Percentiles rank a stretch among this genome's conserved stretches.
These are phyloP conservation scores for Irpex lacteus DNA, from an alignment of 1,284 basidiomycete species.

Conservation along the genomic window DNA sequence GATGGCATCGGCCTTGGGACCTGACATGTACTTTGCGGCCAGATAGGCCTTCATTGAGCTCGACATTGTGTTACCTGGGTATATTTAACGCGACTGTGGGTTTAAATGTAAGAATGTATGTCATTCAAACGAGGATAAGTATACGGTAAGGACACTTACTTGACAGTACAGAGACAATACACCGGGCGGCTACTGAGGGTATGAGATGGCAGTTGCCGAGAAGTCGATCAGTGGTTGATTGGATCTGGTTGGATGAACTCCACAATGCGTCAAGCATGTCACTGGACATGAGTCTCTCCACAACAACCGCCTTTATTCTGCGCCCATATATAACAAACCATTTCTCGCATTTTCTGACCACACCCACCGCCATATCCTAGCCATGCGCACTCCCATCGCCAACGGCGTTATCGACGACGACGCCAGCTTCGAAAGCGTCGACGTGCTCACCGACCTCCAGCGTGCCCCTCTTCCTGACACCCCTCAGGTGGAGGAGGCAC, in stretches of 20 bases:
- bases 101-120: not conserved
- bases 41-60: slow-evolving; percentile 67
- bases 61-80: slow-evolving; percentile 11
- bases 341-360: not conserved
- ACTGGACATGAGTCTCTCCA: too few relatives aligned
- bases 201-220: not conserved
- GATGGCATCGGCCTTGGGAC: slow-evolving; percentile 95
- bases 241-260: not conserved
- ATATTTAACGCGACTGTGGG: not conserved
- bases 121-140: too few relatives aligned
- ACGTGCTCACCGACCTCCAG: not conserved
- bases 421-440: not conserved
- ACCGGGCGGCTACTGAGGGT: not conserved
- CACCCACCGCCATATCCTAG: not conserved
- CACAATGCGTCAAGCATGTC: too few relatives aligned
- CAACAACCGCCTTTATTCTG: not conserved
- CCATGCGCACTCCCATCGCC: not conserved
- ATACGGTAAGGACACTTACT: too few relatives aligned
- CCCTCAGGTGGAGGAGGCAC: slow-evolving; percentile 9
- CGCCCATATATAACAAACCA: not conserved
- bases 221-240: not conserved
- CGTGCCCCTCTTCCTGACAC: not conserved
- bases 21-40: slow-evolving; percentile 92
- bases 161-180: too few relatives aligned
- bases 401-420: not conserved